A percentile compares a stretch with the other conserved stretches of the same genome.
Conservation (phyloP, 1,139 yeast genomes). For the Yamadazyma blattariae region DNA sequence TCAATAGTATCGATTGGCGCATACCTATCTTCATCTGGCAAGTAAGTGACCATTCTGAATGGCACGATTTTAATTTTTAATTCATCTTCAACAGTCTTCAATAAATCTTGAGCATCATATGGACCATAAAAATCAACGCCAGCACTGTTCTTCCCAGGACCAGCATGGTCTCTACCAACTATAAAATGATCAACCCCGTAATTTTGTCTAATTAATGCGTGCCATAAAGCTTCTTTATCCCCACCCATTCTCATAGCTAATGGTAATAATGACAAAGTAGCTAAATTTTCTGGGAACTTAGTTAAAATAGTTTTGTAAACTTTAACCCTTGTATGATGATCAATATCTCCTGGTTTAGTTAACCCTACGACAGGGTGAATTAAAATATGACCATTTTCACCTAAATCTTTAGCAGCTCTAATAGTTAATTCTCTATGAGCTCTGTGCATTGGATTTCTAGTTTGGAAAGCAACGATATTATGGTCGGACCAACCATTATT, state of each 20-base stretch:
- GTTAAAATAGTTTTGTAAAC: constrained; percentile 90
- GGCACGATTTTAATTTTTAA: constrained; percentile 85
- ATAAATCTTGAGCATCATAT: constrained; percentile 91
- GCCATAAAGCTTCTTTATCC: constrained; percentile 98
- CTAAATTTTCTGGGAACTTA: constrained; percentile 92
- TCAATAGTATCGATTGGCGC: constrained; percentile 94
- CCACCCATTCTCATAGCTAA: constrained; percentile 99
- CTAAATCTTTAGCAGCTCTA: constrained; percentile 72
- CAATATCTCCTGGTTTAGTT: constrained; percentile 97
- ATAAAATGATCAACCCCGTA: constrained; percentile 97
- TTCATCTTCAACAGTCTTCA: constrained; percentile 71
- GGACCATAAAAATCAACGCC: constrained; percentile 97
- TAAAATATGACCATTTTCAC: constrained; percentile 59
- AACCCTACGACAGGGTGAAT: constrained; percentile 97
- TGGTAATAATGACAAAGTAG: constrained; percentile 82
- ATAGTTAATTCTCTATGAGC: constrained; percentile 96
- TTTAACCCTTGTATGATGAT: constrained; percentile 94
- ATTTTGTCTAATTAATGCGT: constrained; percentile 93
- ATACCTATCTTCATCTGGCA: constrained; percentile 93
- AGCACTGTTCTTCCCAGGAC: constrained; percentile 91
- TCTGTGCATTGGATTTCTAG: constrained; percentile 98
- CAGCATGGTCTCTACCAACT: constrained; percentile 98
- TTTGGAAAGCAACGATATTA: constrained; percentile 93
- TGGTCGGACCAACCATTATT: constrained; percentile 72
- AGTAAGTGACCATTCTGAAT: constrained; percentile 93